Evolutionary conservation across 2,329 filamentous ascomycete species (phyloP), one percentile per base, ranked within the genome.

Genomic region (Colletotrichum cereale): DNA sequence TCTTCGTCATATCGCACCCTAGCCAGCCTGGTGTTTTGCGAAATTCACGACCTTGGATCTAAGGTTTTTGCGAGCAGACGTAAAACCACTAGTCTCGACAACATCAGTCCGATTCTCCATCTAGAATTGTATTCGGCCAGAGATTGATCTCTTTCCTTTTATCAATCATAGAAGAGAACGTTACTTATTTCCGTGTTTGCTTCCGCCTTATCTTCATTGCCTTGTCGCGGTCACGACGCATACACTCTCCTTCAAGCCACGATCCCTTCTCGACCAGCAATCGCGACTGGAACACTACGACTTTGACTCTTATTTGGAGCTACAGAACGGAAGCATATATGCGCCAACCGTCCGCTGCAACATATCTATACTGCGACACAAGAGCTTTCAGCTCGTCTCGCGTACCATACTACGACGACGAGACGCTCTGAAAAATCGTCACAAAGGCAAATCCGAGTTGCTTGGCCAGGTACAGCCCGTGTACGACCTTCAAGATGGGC

Each of bases 401-500:
- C 42, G 12, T 26, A 52, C 18, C n/a, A 36, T n/a, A 29, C 31
- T 29, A 12, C 18, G 12, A 36, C 61, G 18, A 55, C 8, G 34
- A 58, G 26, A 29, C 29, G 4, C 36, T 26, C 11, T 34, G 24
- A n/a, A 36, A 40, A 48, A n/a, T 34, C 44, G 24, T 3, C 24
- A 34, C 18, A 40, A 21, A 50, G 5, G 53, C 53, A 24, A 26
- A 26, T 11, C 34, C 24, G 21, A 24, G 16, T 24, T 31, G 24
- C 38, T 38, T 8, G 38, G 21, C 8, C 31, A 42, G 24, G 18
- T 34, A 53, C 36, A 16, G 18, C 7, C 48, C 7, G 38, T 34
- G 11, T 36, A 66, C 63, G 50, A 26, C 36, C 14, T 31, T 12
- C 79, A 85, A 76, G 72, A 97, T 97, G 95, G 95, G 95, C 92